Conservation (phyloP, 768 basidiomycete species). For the Clitopilus hobsonii region DNA sequence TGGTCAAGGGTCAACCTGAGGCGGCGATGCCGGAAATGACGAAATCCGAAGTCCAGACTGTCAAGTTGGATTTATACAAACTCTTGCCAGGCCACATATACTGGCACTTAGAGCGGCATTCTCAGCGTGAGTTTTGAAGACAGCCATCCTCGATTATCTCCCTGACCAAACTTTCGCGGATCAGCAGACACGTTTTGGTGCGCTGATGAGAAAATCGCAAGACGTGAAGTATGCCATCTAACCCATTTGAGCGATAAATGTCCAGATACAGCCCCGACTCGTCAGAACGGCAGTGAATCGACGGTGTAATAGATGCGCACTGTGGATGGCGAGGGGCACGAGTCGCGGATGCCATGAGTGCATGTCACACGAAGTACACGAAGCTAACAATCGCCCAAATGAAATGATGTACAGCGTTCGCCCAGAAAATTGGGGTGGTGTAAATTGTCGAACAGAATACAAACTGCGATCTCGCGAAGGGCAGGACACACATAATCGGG, state of each 20-base stretch:
- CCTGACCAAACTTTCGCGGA: not conserved
- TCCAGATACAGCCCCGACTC: not conserved
- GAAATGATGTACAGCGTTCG: not conserved
- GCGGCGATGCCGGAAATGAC: not conserved
- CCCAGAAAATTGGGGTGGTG: constrained; percentile 1
- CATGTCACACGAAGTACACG: too few relatives aligned
- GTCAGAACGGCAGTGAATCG: not conserved
- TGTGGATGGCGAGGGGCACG: too few relatives aligned
- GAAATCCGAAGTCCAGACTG: not conserved
- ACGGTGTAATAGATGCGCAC: not conserved
- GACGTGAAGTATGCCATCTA: too few relatives aligned
- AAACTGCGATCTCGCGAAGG: constrained; percentile 2
- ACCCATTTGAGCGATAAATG: not conserved
- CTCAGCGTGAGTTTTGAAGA: too few relatives aligned
- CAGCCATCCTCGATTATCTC: not conserved
- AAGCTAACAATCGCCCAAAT: not conserved
- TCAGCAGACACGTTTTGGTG: not conserved
- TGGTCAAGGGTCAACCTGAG: not conserved
- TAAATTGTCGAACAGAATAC: constrained; percentile 3
- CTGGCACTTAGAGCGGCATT: not conserved
- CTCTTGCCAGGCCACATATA: too few relatives aligned
- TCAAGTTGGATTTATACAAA: not conserved
- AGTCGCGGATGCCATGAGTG: too few relatives aligned
- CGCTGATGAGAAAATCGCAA: too few relatives aligned
- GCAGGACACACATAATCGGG: not conserved